A percentile compares a stretch with the other conserved stretches of the same genome.
Conservation (phyloP, 2,329 filamentous ascomycete species). For the Thielaviopsis ethacetica region DNA sequence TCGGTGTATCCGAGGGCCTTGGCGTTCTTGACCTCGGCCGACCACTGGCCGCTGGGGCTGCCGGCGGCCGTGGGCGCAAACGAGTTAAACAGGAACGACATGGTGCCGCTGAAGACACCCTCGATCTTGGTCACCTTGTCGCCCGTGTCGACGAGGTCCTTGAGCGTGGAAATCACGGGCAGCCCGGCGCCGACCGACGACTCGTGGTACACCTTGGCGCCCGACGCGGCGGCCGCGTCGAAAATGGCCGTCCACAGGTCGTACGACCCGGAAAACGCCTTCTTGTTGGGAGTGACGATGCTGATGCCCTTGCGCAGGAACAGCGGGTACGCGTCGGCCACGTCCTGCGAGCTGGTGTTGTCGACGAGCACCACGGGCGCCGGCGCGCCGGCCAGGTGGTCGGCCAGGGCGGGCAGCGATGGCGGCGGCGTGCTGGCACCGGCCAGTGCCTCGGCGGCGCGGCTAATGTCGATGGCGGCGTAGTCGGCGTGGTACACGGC, state of each 20-base stretch:
- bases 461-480: conserved; percentile 45
- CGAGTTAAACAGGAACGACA: conserved; percentile 96
- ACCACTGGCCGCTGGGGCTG: conserved; percentile 58
- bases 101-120: conserved; percentile 92
- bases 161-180: conserved; percentile 82
- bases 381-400: conserved; percentile 64
- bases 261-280: conserved; percentile 75
- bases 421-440: conserved; percentile 49
- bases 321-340: conserved; percentile 68
- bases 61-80: conserved; percentile 68
- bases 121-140: conserved; percentile 86
- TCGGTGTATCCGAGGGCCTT: conserved; percentile 89
- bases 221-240: conserved; percentile 47
- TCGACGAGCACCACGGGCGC: conserved; percentile 74
- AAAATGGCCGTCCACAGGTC: conserved; percentile 82
- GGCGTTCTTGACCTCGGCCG: conserved; percentile 77
- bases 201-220: conserved; percentile 85
- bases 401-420: conserved; percentile 51
- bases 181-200: conserved; percentile 86
- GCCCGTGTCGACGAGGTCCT: conserved; percentile 86
- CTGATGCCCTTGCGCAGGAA: conserved; percentile 71
- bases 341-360: conserved; percentile 81
- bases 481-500: conserved; percentile 62
- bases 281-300: conserved; percentile 96
- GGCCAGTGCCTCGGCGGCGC: conserved; percentile 44